These are phyloP conservation scores for Boehmeria nivea DNA, from an alignment of 306 rosid genomes.

Conservation along the genomic window DNA sequence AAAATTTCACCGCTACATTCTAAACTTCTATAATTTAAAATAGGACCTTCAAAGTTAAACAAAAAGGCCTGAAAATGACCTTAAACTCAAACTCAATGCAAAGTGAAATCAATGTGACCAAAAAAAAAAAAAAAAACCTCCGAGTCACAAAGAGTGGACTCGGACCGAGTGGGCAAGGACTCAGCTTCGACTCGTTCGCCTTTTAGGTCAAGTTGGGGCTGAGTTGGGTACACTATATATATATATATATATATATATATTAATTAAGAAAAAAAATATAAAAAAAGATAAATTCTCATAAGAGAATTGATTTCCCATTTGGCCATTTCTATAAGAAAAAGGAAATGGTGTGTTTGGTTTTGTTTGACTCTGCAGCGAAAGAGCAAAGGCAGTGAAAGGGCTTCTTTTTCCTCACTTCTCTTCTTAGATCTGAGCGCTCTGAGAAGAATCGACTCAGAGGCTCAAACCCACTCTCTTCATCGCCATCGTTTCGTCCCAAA, in stretches of 20 bases:
- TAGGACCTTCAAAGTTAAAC: too few relatives aligned
- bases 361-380: slow-evolving; percentile 51
- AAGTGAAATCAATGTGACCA: too few relatives aligned
- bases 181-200: slow-evolving; percentile 34
- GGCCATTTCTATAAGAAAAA: not conserved
- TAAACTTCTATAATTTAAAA: too few relatives aligned
- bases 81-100: too few relatives aligned
- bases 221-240: slow-evolving; percentile 27
- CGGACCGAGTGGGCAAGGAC: slow-evolving; percentile 40
- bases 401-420: too few relatives aligned
- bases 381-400: slow-evolving; percentile 24
- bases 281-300: not conserved
- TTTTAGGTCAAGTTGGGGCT: slow-evolving; percentile 47
- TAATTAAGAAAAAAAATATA: not conserved
- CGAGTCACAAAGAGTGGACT: slow-evolving; percentile 22
- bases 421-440: slow-evolving; percentile 43
- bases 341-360: slow-evolving; percentile 1
- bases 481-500: not conserved
- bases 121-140: too few relatives aligned
- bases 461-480: not conserved
- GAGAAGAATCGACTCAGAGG: not conserved
- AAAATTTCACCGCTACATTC: too few relatives aligned
- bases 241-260: not conserved
- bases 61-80: too few relatives aligned
- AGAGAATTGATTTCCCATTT: too few relatives aligned